phyloP scores from a whole-genome alignment of 208 protist genomes.

The Trichomonas tenax region DNA sequence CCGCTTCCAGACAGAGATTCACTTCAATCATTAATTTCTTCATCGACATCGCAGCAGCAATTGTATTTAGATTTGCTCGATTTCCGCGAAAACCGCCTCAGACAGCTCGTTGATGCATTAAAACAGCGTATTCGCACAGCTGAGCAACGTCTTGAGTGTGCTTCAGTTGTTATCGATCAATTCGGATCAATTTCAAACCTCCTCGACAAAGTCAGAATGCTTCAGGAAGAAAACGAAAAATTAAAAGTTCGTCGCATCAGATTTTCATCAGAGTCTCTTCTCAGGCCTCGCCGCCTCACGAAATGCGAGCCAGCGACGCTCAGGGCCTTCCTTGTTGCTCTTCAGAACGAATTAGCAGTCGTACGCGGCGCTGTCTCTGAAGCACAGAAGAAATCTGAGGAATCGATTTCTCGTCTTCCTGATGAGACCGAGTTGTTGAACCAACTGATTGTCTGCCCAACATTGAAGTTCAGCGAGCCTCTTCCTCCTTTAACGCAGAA shows the following conservation, averaged over 20 bases:
- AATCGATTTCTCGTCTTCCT: neutral
- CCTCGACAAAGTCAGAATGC: neutral
- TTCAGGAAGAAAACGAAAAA: conserved; percentile 16
- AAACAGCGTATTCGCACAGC: neutral
- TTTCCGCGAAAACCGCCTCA: neutral
- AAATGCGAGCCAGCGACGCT: neutral
- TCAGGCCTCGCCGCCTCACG: neutral
- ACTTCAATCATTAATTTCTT: neutral
- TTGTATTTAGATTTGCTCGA: neutral
- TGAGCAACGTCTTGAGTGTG: neutral
- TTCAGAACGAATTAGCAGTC: neutral
- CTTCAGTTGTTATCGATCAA: conserved; percentile 11
- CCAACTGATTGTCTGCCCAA: neutral
- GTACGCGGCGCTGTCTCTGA: neutral
- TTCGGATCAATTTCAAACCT: neutral
- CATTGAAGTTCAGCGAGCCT: neutral
- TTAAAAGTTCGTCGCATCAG: neutral
- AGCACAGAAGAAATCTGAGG: neutral
- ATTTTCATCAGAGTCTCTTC: neutral
- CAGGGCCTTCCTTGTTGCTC: neutral
- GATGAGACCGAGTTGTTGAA: neutral
- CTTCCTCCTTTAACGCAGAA: neutral
- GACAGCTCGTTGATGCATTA: neutral
- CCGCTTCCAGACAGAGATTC: neutral
- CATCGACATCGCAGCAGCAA: neutral